Conservation (phyloP, 352 stramenopile genomes). For the Phytophthora melonis region DNA sequence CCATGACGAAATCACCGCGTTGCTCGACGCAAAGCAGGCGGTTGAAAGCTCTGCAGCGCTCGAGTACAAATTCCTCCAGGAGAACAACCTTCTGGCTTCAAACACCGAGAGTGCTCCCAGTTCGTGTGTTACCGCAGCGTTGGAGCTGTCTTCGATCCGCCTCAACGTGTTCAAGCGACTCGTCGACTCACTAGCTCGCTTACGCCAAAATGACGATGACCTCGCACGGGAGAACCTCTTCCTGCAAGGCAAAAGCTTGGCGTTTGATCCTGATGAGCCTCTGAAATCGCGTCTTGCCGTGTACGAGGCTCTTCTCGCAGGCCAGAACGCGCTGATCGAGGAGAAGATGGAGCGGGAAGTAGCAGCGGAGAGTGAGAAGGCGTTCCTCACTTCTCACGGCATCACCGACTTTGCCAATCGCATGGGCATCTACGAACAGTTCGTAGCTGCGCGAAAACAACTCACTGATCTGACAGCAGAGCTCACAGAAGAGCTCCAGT, state of each 20-base stretch:
- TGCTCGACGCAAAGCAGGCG: conserved; percentile 20
- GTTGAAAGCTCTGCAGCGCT: conserved; percentile 11
- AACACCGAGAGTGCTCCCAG: background rate
- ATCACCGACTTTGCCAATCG: conserved; percentile 26
- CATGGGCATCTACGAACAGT: conserved; percentile 31
- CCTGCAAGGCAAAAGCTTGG: conserved; percentile 25
- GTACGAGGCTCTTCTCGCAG: conserved; percentile 55
- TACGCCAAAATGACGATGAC: conserved; percentile 21
- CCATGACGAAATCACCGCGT: conserved; percentile 19
- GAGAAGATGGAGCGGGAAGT: conserved; percentile 69
- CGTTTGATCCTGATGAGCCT: conserved; percentile 10
- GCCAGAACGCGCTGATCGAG: conserved; percentile 60
- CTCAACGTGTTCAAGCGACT: conserved; percentile 32
- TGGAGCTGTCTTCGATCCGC: conserved; percentile 28
- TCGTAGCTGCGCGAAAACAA: conserved; percentile 37
- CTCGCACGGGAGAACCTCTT: conserved; percentile 25
- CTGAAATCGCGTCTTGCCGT: conserved; percentile 45
- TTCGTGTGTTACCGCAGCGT: background rate
- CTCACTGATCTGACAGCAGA: conserved; percentile 20
- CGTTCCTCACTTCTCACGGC: conserved; percentile 42
- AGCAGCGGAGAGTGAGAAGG: conserved; percentile 39
- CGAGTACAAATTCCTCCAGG: conserved; percentile 31
- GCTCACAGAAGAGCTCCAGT: conserved; percentile 17
- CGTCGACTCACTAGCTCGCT: conserved; percentile 3
- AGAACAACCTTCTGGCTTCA: conserved; percentile 13